Conservation (phyloP, 192 early-diverging fungal species). For the Spinellus fusiger region DNA sequence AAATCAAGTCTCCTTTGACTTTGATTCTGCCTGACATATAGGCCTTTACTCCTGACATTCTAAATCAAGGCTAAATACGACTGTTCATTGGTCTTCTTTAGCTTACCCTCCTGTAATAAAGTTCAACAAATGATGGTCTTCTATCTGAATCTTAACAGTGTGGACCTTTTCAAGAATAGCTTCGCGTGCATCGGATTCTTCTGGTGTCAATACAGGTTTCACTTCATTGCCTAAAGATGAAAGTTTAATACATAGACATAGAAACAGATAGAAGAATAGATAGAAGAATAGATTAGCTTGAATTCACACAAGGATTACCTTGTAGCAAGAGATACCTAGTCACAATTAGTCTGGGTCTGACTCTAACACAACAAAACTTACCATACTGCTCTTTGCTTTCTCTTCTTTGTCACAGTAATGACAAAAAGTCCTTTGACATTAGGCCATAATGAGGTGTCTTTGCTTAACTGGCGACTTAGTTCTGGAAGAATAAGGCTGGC, state of each 20-base stretch:
- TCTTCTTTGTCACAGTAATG: conserved; percentile 22
- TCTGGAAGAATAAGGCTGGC: conserved; percentile 18
- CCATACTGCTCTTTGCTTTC: conserved; percentile 22
- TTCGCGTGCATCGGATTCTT: conserved; percentile 8
- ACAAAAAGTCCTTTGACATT: conserved; percentile 28
- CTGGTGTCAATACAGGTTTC: conserved; percentile 20
- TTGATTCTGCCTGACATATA: conserved; percentile 23
- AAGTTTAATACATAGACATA: too few species aligned
- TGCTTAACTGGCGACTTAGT: conserved; percentile 15
- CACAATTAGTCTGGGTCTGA: background rate
- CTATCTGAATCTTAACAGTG: conserved; percentile 19
- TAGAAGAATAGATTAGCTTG: too few species aligned
- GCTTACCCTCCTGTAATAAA: conserved; percentile 33
- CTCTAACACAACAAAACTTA: too few species aligned
- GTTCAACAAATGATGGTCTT: conserved; percentile 25
- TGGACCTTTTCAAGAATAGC: conserved; percentile 7
- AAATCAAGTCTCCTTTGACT: conserved; percentile 19
- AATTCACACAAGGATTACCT: background rate
- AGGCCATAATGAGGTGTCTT: conserved; percentile 21
- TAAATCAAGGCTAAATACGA: background rate
- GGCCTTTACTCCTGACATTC: conserved; percentile 18
- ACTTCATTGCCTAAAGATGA: conserved; percentile 7
- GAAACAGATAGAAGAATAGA: background rate
- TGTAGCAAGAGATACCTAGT: conserved; percentile 25
- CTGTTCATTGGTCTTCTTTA: background rate